Base-by-base conservation (phyloP, 495 filamentous ascomycete species). In the Trichoderma orchidacearum region DNA sequence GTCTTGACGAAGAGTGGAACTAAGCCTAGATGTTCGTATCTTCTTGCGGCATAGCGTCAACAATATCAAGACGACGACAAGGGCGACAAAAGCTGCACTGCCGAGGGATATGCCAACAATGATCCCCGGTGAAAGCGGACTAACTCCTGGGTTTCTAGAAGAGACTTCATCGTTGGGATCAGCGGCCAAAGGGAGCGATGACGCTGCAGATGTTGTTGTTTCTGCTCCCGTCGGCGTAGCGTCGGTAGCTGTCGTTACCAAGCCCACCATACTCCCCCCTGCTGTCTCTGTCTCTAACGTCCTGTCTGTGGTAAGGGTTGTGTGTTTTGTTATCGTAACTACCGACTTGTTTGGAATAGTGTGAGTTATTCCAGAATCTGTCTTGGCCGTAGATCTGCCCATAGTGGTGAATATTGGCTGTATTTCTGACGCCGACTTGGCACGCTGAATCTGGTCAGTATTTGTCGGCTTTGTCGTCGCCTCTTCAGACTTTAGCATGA, bases 41-140 rank as follows among this genome's bases (percentile, higher is more conserved):
- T 63, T 21, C 58, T 53, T 30, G 59, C 59, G 64, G 1, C 64
- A 61, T 28, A 63, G 21, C 0, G 59, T 54, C 15, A 62, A 56
- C 30, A 45, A 51, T 2, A 35, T n/a, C 11, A 63, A 12, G 1
- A 55, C 6, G 5, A 61, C 38, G 4, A 62, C 0, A 13, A 60
- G 29, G 12, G 59, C 36, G 3, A 52, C 41, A 0, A 48, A 41
- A 1, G 57, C 30, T n/a, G 59, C 62, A 28, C 59, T 38, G 53
- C 62, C 61, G 1, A 68, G 29, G 59, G 58, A 52, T 18, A 62
- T 59, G 0, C 62, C 62, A 0, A 48, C 54, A 12, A 65, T 41
- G 12, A 61, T 50, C 0, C 57, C 53, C 5, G 54, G 31, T 7
- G 59, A 41, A 25, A 57, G 51, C 11, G 32, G 8, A 3, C 41